These are phyloP conservation scores for Lipomyces orientalis DNA, from an alignment of 805 yeast genomes.

Conservation along the genomic window DNA sequence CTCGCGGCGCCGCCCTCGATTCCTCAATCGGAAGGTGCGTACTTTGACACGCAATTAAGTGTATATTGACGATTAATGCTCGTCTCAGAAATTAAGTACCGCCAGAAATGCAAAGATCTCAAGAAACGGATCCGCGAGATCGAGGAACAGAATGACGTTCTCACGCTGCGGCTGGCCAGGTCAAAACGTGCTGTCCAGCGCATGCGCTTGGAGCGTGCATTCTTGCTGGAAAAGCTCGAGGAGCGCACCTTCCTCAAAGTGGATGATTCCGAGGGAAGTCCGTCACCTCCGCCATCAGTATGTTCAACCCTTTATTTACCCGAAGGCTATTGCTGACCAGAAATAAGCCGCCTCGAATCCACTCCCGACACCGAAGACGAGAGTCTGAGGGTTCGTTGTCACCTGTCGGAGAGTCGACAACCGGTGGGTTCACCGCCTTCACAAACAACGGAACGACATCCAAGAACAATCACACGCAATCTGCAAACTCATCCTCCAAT, in stretches of 20 bases:
- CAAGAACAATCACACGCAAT: conserved; percentile 1
- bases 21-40: conserved; percentile 33
- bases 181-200: conserved; percentile 78
- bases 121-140: conserved; percentile 48
- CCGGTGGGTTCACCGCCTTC: conserved; percentile 9
- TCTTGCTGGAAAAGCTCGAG: conserved; percentile 81
- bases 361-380: conserved; percentile 14
- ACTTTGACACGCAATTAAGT: background rate
- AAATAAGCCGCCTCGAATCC: conserved; percentile 30
- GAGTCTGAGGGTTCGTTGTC: conserved; percentile 25
- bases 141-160: conserved; percentile 52
- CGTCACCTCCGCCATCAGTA: conserved; percentile 44
- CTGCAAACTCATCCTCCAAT: conserved; percentile 4
- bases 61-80: background rate
- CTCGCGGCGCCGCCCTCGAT: conserved; percentile 28
- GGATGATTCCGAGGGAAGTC: conserved; percentile 42
- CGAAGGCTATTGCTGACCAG: conserved; percentile 5
- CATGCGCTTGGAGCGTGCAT: conserved; percentile 78
- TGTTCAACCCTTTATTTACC: background rate
- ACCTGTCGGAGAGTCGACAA: conserved; percentile 13
- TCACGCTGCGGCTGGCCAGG: conserved; percentile 76
- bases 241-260: conserved; percentile 43
- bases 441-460: conserved; percentile 1
- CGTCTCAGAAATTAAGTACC: conserved; percentile 51
- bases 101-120: conserved; percentile 73